These are phyloP conservation scores for Ustilago lituana DNA, from an alignment of 1,284 basidiomycete species.

Conservation along the genomic window DNA sequence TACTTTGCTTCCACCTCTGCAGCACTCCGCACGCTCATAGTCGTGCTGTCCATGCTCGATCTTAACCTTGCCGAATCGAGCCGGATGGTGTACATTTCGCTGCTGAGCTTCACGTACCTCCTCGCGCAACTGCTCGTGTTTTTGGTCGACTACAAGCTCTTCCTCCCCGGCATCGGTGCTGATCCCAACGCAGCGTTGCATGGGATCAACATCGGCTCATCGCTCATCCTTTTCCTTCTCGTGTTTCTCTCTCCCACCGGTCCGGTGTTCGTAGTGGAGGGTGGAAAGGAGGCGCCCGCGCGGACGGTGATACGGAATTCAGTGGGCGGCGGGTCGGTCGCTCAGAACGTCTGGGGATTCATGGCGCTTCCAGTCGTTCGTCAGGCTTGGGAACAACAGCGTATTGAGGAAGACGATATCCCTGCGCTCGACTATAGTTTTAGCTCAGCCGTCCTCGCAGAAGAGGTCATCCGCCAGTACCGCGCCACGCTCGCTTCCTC, in stretches of 20 bases:
- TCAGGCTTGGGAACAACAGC: slow-evolving; percentile 1
- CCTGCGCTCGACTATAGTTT: slow-evolving; percentile 29
- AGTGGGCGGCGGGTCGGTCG: slow-evolving; percentile 23
- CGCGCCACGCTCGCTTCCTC: slow-evolving; percentile 10
- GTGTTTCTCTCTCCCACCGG: slow-evolving; percentile 14
- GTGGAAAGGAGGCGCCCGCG: background rate
- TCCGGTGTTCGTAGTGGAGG: slow-evolving; percentile 10
- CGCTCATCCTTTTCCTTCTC: background rate
- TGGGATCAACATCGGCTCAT: background rate
- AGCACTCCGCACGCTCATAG: slow-evolving; percentile 15
- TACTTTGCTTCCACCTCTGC: slow-evolving; percentile 13
- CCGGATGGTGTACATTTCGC: slow-evolving; percentile 8
- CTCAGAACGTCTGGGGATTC: slow-evolving; percentile 19
- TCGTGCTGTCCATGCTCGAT: slow-evolving; percentile 27
- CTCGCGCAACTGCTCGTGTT: slow-evolving; percentile 19
- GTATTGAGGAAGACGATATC: slow-evolving; percentile 19
- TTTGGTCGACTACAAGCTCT: slow-evolving; percentile 12
- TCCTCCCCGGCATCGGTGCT: background rate
- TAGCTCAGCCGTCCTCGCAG: slow-evolving; percentile 15
- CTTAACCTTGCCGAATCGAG: slow-evolving; percentile 9
- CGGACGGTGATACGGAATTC: slow-evolving; percentile 6
- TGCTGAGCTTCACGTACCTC: slow-evolving; percentile 11
- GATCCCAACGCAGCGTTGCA: slow-evolving; percentile 8
- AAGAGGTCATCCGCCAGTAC: slow-evolving; percentile 28
- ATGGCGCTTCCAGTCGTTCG: slow-evolving; percentile 13